Evolutionary conservation across 1,284 basidiomycete genomes (phyloP), one percentile per base, ranked within the genome.

Genomic region (Leccinum insigne): DNA sequence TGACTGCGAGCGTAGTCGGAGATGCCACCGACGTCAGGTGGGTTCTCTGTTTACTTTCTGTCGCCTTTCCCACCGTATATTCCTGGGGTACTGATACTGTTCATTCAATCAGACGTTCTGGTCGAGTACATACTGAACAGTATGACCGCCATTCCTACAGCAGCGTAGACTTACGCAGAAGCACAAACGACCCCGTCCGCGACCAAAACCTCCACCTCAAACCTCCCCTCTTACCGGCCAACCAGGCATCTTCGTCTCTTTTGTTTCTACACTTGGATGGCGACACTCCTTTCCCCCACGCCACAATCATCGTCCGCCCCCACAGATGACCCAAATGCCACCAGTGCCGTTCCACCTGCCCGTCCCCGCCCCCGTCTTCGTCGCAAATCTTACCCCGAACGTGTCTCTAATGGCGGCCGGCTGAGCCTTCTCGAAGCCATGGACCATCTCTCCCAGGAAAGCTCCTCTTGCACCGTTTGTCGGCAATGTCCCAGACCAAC

Each of bases 381-480:
- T 5, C 67, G 73, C 23, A 73, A 63, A 64, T 77, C 75, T 2
- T 66, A 64, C n/a, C 76, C 76, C 1, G 74, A 76, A 5, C 67
- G 71, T 18, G 58, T 73, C 26, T 72, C 71, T 9, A 70, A 64
- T 5, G 67, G 67, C 4, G 61, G 64, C 23, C 66, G 76, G 11
- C 63, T 75, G 21, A 75, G 76, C 40, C 68, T 75, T 13, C 60
- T 77, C 3, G 76, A 76, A 61, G 77, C 74, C 10, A 66, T 78
- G 70, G 71, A 76, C 44, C 72, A 66, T 32, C 68, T 75, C 5
- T 77, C 73, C 1, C 72, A 71, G 18, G 72, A 70, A 60, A 40
- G n/a, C 58, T 10, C 58, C 4, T 23, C 63, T 13, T 56, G 6
- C 52, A 68, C 8, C 63, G 65, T 26, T 64, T 72, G 29, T 75